Percentiles rank a stretch among this genome's conserved stretches.
These are phyloP conservation scores for Candida xyloterini DNA, from an alignment of 805 yeast genomes.

Conservation along the genomic window DNA sequence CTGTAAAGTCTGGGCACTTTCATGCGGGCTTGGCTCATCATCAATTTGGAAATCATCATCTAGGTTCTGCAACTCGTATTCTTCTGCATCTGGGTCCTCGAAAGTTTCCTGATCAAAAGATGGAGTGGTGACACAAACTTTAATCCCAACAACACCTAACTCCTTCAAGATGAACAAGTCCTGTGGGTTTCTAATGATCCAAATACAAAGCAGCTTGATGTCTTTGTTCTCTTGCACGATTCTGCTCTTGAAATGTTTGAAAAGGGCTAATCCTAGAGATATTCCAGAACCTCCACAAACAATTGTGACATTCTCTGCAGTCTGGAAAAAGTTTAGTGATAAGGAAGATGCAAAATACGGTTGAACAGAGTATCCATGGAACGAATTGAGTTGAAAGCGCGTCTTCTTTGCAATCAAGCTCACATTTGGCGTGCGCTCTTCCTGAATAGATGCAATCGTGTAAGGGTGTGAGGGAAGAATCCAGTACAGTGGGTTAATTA, in stretches of 20 bases:
- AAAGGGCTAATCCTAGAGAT: slow-evolving; percentile 57
- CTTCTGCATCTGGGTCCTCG: slow-evolving; percentile 16
- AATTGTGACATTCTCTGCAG: slow-evolving; percentile 49
- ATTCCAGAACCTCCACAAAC: slow-evolving; percentile 76
- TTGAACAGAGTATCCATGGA: slow-evolving; percentile 37
- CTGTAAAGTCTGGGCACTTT: background rate
- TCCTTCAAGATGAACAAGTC: slow-evolving; percentile 49
- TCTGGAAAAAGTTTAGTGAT: slow-evolving; percentile 41
- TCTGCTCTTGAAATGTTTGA: slow-evolving; percentile 36
- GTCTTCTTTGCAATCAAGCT: slow-evolving; percentile 47
- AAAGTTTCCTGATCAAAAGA: slow-evolving; percentile 1
- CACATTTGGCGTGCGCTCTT: slow-evolving; percentile 33
- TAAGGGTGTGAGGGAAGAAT: slow-evolving; percentile 65
- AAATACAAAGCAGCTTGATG: slow-evolving; percentile 41
- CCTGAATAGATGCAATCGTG: slow-evolving; percentile 46
- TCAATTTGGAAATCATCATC: slow-evolving; percentile 21
- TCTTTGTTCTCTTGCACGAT: slow-evolving; percentile 24
- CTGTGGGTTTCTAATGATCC: slow-evolving; percentile 49
- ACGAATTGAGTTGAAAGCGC: slow-evolving; percentile 33
- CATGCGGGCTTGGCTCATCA: slow-evolving; percentile 7
- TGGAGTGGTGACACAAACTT: slow-evolving; percentile 37
- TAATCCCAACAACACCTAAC: slow-evolving; percentile 34
- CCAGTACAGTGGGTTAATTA: slow-evolving; percentile 42
- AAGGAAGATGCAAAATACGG: slow-evolving; percentile 43
- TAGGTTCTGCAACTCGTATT: slow-evolving; percentile 27